Evolutionary conservation across 768 basidiomycete genomes (phyloP).

Genomic region (Naganishia friedmannii): DNA sequence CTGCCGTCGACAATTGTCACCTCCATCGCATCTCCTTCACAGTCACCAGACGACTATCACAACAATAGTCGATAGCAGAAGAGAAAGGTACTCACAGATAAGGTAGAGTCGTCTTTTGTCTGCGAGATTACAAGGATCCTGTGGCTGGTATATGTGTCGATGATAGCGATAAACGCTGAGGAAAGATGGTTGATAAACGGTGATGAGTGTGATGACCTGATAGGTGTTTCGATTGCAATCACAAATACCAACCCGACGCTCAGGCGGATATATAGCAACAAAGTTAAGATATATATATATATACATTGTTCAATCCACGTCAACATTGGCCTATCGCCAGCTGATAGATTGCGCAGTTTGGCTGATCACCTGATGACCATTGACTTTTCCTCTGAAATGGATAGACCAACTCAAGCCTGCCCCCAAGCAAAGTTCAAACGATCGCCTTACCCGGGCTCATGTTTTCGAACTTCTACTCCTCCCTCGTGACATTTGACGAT

Average conservation of each 20-base stretch:
- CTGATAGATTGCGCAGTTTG: not conserved
- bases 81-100: constrained; percentile 16
- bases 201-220: not conserved
- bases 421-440: not conserved
- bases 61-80: not conserved
- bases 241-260: not conserved
- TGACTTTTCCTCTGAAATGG: not conserved
- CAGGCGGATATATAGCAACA: not conserved
- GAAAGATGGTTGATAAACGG: not conserved
- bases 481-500: not conserved
- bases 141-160: not conserved
- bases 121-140: not conserved
- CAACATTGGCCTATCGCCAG: not conserved
- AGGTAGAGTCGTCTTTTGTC: constrained; percentile 10
- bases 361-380: constrained; percentile 2
- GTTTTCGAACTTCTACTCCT: constrained; percentile 3
- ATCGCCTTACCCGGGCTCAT: not conserved
- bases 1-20: no score
- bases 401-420: not conserved
- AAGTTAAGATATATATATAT: not conserved
- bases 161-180: not conserved
- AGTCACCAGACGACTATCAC: not conserved
- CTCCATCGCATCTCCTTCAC: not conserved
- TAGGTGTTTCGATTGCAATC: not conserved
- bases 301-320: not conserved